Base-by-base conservation (phyloP, 2,329 filamentous ascomycete species). In the Coccinonectria pachysandricola region DNA sequence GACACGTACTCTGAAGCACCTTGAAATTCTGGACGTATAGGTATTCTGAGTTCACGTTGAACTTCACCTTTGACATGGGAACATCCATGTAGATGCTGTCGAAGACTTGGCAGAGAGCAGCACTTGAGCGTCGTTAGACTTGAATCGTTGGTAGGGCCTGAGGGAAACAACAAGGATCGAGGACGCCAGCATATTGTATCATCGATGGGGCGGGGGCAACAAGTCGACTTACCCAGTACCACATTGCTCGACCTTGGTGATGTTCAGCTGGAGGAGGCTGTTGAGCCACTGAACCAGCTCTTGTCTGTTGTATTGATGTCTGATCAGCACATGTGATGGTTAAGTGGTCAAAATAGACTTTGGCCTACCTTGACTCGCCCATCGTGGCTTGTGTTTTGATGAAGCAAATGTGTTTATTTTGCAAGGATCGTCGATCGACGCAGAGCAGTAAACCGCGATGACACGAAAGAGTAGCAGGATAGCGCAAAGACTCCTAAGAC, bases 21-120 rank as follows among this genome's bases (percentile, higher is more conserved):
- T 98, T 98, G 71, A 95, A 98, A 59, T 98, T 98, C 62, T 94
- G 84, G 35, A 96, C 75, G 58, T 98, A 98, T 42, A 85, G 82
- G 59, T 95, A 96, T 68, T 98, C 91, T 43, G 79, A 80, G 61
- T 87, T 95, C 50, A 88, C 88, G 54, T 95, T 94, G 71, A 98
- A 98, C 65, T 94, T 95, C 64, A 98, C 88, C 45, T 84, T 77
- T 40, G 76, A 68, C 91, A 98, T 96, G 42, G 88, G 86, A 17
- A 96, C 70, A 57, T 98, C 91, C 63, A 74, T 75, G 67, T 86
- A 96, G 65, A 98, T 95, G 59, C 86, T 94, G 66, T 98, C 91
- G 58, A 94, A 95, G 49, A 98, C 75, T 63, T 98, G 91, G 65
- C 91, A 98, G 36, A 94, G 72, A 24, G 88, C 88, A 45, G 91